Evolutionary conservation across 345 rosid genomes (phyloP), one percentile per base, ranked within the genome.

Genomic region (Hypericum androsaemum): DNA sequence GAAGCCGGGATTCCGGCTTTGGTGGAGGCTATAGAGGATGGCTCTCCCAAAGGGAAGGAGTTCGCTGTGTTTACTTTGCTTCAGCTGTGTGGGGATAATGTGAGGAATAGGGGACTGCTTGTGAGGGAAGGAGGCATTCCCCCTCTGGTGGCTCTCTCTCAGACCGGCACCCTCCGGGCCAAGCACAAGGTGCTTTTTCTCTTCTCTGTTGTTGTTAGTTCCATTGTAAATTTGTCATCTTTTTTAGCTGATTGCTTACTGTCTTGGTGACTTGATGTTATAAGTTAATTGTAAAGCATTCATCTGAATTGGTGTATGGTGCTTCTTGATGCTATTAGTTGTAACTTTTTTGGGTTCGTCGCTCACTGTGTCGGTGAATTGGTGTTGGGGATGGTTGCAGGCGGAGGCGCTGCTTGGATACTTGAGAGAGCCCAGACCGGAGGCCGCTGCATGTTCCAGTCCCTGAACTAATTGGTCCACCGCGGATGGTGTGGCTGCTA

Each of bases 111-210:
- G 15, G 88, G 94, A 5, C 68, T 92, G 77, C 88, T 92, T 48
- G 97, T 88, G 5, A 77, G 94, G 51, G 98, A 92, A 83, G 98
- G 98, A 5, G 98, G 90, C 15, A 92, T 92, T 66, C 97, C 99
- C 63, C 99, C 97, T 2, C 90, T 92, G 22, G 99, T 80, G 13
- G 95, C 90, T 0, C 83, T 86, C 28, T 92, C 97, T 2, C 99
- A 92, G 74, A 80, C 77, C 5, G 88, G 90, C 32, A 74, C 77
- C 39, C 64, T 75, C 49, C 77, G 79, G 46, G 88, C 97, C 11
- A 89, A 83, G 72, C 83, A 81, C 49, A 89, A 81, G 97, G 97
- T 89, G 40, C 6, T 7, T 49, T 22, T 22, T 22, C 4, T 22
- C 4, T 4, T 22, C 32, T 22, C 4, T 4, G 1, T 22, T 22